Conservation (phyloP, 108 stramenopile genomes). For the Skeletonema menzelii region DNA sequence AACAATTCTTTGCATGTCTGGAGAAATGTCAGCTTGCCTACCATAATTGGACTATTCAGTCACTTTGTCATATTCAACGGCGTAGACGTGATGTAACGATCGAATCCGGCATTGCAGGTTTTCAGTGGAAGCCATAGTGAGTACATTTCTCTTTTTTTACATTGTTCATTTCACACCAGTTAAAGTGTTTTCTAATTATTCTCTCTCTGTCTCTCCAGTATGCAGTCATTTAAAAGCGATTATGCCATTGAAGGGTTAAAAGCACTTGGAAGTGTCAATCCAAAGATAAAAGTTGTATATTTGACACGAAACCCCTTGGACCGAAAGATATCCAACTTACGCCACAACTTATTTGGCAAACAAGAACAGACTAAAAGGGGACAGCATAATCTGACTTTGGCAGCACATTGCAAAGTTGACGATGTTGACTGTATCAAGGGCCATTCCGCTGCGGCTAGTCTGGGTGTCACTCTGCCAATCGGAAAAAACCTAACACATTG, state of each 20-base stretch:
- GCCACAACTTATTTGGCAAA: neutral
- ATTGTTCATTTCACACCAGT: too few species aligned
- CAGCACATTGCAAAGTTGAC: neutral
- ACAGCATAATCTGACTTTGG: too few species aligned
- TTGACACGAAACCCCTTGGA: constrained; percentile 5
- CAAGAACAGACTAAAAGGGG: too few species aligned
- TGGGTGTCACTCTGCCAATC: neutral
- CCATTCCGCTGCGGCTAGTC: neutral
- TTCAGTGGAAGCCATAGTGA: neutral
- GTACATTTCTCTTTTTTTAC: neutral
- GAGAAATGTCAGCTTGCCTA: neutral
- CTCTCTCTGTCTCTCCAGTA: neutral
- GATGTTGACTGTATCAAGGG: neutral
- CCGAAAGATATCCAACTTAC: neutral
- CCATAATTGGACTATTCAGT: neutral
- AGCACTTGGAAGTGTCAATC: neutral
- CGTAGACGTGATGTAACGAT: neutral
- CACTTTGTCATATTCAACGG: neutral
- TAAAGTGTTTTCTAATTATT: neutral
- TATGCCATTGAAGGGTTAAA: neutral
- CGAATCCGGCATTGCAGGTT: neutral
- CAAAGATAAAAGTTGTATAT: constrained; percentile 3
- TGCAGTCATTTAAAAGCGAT: neutral
- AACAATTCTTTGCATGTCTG: neutral
- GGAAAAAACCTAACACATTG: neutral